Percentiles rank a stretch among this genome's conserved stretches.
Conservation (phyloP, 2,329 filamentous ascomycete genomes). For the Chaetomium strumarium region DNA sequence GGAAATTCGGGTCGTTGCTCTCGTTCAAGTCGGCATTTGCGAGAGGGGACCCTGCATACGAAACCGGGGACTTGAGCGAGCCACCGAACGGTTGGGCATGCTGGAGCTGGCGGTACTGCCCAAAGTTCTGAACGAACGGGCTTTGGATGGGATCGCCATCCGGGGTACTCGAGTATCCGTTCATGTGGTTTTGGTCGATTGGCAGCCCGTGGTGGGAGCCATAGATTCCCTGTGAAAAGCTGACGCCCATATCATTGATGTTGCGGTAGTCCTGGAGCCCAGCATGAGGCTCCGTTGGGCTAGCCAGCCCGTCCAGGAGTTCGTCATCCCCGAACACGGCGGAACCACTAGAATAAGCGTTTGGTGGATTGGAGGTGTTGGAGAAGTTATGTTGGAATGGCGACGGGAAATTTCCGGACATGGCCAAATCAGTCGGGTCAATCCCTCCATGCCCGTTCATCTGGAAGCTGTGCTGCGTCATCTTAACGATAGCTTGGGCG, state of each 20-base stretch:
- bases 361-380: conserved; percentile 52
- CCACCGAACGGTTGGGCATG: conserved; percentile 51
- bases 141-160: conserved; percentile 90
- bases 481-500: background rate
- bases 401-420: conserved; percentile 55
- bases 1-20: conserved; percentile 49
- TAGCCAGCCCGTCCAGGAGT: conserved; percentile 66
- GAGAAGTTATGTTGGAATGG: conserved; percentile 57
- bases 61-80: conserved; percentile 48
- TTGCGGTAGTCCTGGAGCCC: conserved; percentile 51
- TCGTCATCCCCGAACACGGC: conserved; percentile 85
- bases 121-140: conserved; percentile 74
- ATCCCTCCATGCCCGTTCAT: conserved; percentile 57
- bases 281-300: conserved; percentile 47
- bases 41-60: conserved; percentile 46
- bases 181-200: conserved; percentile 63
- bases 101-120: conserved; percentile 67
- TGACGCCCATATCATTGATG: conserved; percentile 52
- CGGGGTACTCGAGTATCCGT: conserved; percentile 83
- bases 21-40: conserved; percentile 44
- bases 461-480: conserved; percentile 36
- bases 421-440: conserved; percentile 79
- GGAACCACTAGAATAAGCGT: conserved; percentile 70
- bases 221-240: conserved; percentile 50
- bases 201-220: conserved; percentile 52